Evolutionary conservation across 345 rosid genomes (phyloP), one percentile per base, ranked within the genome.

Genomic region (Kandelia obovata): DNA sequence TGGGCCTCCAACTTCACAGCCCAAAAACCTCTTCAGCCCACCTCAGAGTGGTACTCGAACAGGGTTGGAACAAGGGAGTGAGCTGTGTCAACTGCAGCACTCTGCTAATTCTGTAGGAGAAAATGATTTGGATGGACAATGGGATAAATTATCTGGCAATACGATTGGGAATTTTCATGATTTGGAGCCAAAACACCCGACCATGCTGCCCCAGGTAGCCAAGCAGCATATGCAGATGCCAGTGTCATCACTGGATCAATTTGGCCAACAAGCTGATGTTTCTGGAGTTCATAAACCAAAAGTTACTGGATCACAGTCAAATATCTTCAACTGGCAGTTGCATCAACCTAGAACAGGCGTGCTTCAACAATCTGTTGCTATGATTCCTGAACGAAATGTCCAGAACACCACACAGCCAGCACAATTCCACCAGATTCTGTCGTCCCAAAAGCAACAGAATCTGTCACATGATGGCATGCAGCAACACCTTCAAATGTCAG

Each of bases 321-420:
- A 58, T 58, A 58, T 25, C 43, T 23, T 43, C 43, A 71, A 37
- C 16, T 1, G 28, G 47, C 28, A 71, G 15, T 64, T 26, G 11
- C 74, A 39, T 26, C 63, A 63, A 23, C 53, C 9, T 55, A 53
- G 35, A 63, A 26, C 30, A 4, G 43, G 20, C 6, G 15, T 39
- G 63, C 37, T 64, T 64, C 68, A 64, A 71, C 56, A 64, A 71
- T 28, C 53, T n/a, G 74, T 46, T 53, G 31, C 31, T 58, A 43
- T 39, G 5, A 32, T 62, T 56, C 43, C 62, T 20, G 63, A 30
- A 64, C 56, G 23, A 5, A 63, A 56, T 6, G 25, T 56, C 30
- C 67, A 9, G 62, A 47, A 64, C 56, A 43, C 23, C 19, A 11
- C 19, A 5, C 68, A 71, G 46, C 43, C 68, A 11, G 67, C 16